Evolutionary conservation across 129 eudicot genomes (phyloP).

Genomic region (Centaurea solstitialis): DNA sequence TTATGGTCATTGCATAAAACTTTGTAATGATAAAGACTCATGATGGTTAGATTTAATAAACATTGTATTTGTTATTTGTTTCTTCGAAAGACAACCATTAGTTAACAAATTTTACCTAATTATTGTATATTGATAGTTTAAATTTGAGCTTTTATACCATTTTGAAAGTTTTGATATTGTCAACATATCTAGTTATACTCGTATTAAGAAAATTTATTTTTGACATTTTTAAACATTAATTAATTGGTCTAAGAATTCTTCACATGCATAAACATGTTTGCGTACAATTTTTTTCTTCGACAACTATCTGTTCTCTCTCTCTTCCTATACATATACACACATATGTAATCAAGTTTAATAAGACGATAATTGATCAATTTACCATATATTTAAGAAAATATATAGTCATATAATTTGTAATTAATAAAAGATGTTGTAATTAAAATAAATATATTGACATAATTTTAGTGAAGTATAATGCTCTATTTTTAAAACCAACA

Average conservation of each 20-base stretch:
- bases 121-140: background rate
- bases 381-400: no score
- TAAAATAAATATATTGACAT: no score
- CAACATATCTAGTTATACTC: background rate
- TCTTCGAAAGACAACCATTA: background rate
- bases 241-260: background rate
- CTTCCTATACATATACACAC: no score
- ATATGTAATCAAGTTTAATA: no score
- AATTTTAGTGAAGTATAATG: no score
- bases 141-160: background rate
- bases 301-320: background rate
- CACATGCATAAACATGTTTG: background rate
- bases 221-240: background rate
- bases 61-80: background rate
- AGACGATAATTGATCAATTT: no score
- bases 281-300: background rate
- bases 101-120: background rate
- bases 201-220: background rate
- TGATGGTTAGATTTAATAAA: no score
- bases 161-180: background rate
- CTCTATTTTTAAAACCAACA: no score
- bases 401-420: no score
- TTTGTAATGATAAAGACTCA: no score
- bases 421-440: no score
- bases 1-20: no score